Evolutionary conservation across 2,329 filamentous ascomycete species (phyloP).

Genomic region (Fusarium buxicola): DNA sequence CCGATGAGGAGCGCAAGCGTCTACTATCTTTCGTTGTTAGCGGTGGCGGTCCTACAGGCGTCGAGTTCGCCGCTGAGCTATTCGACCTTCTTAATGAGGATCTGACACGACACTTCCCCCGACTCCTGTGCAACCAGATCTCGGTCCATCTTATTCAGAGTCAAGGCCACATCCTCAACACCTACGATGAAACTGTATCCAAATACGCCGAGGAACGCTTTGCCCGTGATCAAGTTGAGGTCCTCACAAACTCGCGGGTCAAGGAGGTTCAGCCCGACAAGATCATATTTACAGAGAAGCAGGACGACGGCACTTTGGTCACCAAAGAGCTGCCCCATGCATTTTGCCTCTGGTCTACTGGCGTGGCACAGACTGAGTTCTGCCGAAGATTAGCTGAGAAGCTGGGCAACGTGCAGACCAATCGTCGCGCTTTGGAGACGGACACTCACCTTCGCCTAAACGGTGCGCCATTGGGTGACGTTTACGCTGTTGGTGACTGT

Average conservation of each 20-base stretch:
- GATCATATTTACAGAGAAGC: slow-evolving; percentile 89
- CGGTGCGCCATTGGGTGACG: slow-evolving; percentile 89
- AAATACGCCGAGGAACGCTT: slow-evolving; percentile 93
- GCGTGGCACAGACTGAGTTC: slow-evolving; percentile 87
- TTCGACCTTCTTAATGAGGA: slow-evolving; percentile 98
- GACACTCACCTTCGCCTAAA: slow-evolving; percentile 91
- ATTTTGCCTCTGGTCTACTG: slow-evolving; percentile 98
- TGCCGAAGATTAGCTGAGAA: slow-evolving; percentile 81
- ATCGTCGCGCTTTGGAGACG: slow-evolving; percentile 92
- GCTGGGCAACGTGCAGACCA: slow-evolving; percentile 81
- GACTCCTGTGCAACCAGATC: slow-evolving; percentile 94
- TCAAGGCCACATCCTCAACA: slow-evolving; percentile 94
- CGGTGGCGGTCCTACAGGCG: slow-evolving; percentile 94
- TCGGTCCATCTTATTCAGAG: slow-evolving; percentile 98
- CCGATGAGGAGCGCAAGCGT: slow-evolving; percentile 86
- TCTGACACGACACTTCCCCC: slow-evolving; percentile 83
- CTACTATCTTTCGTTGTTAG: slow-evolving; percentile 96
- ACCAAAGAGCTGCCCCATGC: slow-evolving; percentile 95
- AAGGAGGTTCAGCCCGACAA: slow-evolving; percentile 86
- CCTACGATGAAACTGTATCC: slow-evolving; percentile 94
- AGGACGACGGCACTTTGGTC: slow-evolving; percentile 76
- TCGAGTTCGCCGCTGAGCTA: slow-evolving; percentile 96
- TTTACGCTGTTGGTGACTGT: slow-evolving; percentile 97
- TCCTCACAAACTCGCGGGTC: slow-evolving; percentile 92
- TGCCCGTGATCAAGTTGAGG: slow-evolving; percentile 88